Evolutionary conservation across 805 yeast genomes (phyloP).

Genomic region (Cyberlindnera mrakii): DNA sequence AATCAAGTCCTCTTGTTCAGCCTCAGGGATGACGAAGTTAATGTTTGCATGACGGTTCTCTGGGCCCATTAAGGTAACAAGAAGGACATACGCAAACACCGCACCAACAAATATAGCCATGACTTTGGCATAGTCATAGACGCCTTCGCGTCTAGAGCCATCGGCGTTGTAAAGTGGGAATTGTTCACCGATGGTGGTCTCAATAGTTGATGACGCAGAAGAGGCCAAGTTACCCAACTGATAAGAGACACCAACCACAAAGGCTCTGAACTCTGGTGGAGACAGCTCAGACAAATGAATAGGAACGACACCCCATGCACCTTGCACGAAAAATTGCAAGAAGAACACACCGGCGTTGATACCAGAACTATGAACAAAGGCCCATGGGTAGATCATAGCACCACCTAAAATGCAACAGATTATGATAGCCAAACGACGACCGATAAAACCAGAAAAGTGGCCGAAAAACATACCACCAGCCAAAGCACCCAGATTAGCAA

Average conservation of each 20-base stretch:
- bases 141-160: constrained; percentile 19
- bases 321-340: constrained; percentile 59
- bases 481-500: constrained; percentile 54
- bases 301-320: constrained; percentile 66
- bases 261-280: constrained; percentile 57
- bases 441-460: constrained; percentile 47
- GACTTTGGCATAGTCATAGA: constrained; percentile 49
- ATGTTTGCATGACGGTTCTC: constrained; percentile 39
- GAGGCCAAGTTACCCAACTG: constrained; percentile 66
- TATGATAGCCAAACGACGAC: constrained; percentile 49
- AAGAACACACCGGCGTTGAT: constrained; percentile 56
- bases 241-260: constrained; percentile 57
- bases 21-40: constrained; percentile 16
- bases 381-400: constrained; percentile 60
- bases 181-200: constrained; percentile 52
- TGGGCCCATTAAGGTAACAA: constrained; percentile 53
- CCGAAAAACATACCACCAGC: constrained; percentile 52
- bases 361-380: constrained; percentile 39
- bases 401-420: constrained; percentile 51
- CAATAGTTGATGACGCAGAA: constrained; percentile 65
- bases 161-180: constrained; percentile 35
- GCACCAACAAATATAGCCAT: constrained; percentile 66
- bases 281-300: constrained; percentile 56
- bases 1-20: constrained; percentile 18
- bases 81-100: constrained; percentile 46